A percentile compares a stretch with the other conserved stretches of the same genome.
Conservation (phyloP, 1,284 basidiomycete genomes). For the Rhodotorula sp. region DNA sequence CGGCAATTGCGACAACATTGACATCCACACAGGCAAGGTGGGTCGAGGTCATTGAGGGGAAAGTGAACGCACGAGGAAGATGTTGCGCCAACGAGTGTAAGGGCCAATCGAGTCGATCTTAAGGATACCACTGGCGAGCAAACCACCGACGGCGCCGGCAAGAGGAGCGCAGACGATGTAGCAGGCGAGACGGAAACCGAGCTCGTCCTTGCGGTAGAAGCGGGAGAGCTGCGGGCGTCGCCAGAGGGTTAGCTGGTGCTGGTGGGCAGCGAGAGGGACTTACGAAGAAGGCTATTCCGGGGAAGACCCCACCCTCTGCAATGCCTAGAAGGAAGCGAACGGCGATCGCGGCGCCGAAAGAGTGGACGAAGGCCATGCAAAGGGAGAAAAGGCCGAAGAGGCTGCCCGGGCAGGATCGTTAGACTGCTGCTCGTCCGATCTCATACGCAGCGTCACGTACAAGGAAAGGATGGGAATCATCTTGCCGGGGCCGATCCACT, state of each 20-base stretch:
- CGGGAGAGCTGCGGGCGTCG: constrained; percentile 46
- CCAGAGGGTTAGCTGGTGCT: constrained; percentile 40
- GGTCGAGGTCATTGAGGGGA: not conserved
- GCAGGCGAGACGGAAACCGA: constrained; percentile 46
- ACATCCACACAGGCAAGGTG: too few relatives aligned
- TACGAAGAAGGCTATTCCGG: constrained; percentile 20
- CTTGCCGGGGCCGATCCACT: constrained; percentile 53
- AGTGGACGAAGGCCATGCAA: constrained; percentile 41
- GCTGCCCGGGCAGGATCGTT: constrained; percentile 16
- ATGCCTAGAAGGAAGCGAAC: constrained; percentile 48
- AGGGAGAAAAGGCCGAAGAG: constrained; percentile 40
- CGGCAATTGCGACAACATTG: too few relatives aligned
- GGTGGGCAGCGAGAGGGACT: not conserved
- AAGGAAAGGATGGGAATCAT: constrained; percentile 46
- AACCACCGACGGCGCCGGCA: constrained; percentile 48
- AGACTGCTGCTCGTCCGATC: not conserved
- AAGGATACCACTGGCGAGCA: constrained; percentile 39
- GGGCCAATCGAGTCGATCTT: constrained; percentile 37
- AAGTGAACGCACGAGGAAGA: constrained; percentile 40
- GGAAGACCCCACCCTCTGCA: constrained; percentile 44
- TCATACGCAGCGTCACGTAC: not conserved
- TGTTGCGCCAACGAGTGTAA: constrained; percentile 40
- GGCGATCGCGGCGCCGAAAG: constrained; percentile 42
- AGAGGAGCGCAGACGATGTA: constrained; percentile 38
- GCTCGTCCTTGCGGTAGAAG: constrained; percentile 50